Percentiles rank a stretch among this genome's conserved stretches.
Conservation (phyloP, 2,329 filamentous ascomycete species). For the Alternaria rosae region DNA sequence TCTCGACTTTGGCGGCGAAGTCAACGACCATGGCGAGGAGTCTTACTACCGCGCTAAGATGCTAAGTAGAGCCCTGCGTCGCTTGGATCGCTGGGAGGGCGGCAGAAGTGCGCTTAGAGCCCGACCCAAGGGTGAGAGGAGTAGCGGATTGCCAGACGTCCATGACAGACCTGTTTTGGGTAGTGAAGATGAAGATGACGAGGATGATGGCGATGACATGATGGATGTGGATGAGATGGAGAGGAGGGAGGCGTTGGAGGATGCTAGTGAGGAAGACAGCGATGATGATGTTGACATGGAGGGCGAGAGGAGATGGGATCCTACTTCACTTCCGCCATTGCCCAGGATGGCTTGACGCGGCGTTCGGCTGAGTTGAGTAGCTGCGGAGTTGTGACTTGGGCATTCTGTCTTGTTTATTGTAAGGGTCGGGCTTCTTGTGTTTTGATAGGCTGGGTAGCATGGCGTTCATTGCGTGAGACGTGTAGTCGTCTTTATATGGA, state of each 20-base stretch:
- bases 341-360: conserved; percentile 19
- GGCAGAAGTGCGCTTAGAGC: conserved; percentile 35
- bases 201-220: conserved; percentile 15
- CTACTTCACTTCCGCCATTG: conserved; percentile 31
- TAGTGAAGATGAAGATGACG: conserved; percentile 13
- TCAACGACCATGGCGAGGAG: conserved; percentile 81
- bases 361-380: neutral
- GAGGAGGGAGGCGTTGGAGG: conserved; percentile 3
- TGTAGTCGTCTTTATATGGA: neutral
- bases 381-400: neutral
- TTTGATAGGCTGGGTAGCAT: neutral
- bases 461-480: neutral
- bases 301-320: conserved; percentile 17
- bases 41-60: conserved; percentile 70
- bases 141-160: neutral
- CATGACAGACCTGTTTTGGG: conserved; percentile 15
- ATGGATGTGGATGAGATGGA: conserved; percentile 25
- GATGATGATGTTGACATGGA: conserved; percentile 7
- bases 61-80: conserved; percentile 67
- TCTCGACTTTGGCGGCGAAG: conserved; percentile 61
- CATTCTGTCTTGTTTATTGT: neutral
- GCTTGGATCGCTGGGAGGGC: conserved; percentile 74
- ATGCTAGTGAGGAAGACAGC: conserved; percentile 34
- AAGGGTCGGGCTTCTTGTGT: neutral
- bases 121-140: conserved; percentile 29